Base-by-base conservation (phyloP, 1,284 basidiomycete genomes). In the Peniophora sp. region DNA sequence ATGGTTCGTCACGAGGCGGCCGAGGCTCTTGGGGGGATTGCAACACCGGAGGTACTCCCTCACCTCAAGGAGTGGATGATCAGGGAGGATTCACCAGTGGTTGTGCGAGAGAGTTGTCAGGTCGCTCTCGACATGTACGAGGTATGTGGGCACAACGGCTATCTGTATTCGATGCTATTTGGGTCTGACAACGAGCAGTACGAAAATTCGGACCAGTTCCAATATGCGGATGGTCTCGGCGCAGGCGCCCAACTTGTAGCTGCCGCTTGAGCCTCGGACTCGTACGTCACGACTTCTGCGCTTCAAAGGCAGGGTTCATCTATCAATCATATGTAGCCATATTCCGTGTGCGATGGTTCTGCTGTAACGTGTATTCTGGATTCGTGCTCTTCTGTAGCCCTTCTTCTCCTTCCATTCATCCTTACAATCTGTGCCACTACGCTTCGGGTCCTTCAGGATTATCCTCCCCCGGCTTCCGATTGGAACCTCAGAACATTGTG, bases 1-100 rank as follows among this genome's bases (percentile, higher is more conserved):
- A 99, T 99, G 97, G 97, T 99, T 3, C 83, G 97, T 22, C 97
- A 99, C 62, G 97, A 99, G 69, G 97, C 96, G 18, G 97, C 97
- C 5, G 97, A 99, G 68, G 97, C 97, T 2, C 79, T 99, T 0
- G 97, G 97, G 18, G 93, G 95, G 3, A 97, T 99, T 49, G 93
- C 89, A 1, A 93, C 91, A 2, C 91, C 93, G 1, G 93, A 89
- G 51, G 94, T 97, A 6, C 73, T 98, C 22, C 85, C 87, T 2
- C 79, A 93, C 55, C 73, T 99, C 24, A 82, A 85, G 57, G 88
- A 93, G 62, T 98, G 93, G 86, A 85, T 91, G 68, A 69, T 71
- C 24, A 77, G 85, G 55, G 71, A 78, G 49, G 86, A 92, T 57
- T 84, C 91, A 3, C 96, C 96, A 0, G 70, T 81, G 8, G 95